Evolutionary conservation across 306 rosid genomes (phyloP).

Genomic region (Prunus armeniaca): DNA sequence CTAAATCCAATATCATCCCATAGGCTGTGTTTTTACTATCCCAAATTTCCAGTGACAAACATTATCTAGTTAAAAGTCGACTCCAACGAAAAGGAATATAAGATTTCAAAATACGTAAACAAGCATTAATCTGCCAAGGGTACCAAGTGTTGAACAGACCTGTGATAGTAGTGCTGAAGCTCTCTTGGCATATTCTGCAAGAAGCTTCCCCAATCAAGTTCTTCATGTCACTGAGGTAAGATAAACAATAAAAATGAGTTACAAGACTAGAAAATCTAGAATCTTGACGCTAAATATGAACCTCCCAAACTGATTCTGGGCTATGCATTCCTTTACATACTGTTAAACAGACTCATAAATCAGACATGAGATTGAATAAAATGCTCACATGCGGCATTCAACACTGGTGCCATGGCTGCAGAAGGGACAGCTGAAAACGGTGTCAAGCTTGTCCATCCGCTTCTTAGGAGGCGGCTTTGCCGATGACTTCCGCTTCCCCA

Average conservation of each 20-base stretch:
- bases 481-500: conserved; percentile 94
- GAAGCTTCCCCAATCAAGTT: conserved; percentile 81
- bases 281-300: not conserved
- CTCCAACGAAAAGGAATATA: not conserved
- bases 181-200: conserved; percentile 83
- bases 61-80: not conserved
- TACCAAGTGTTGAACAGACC: conserved; percentile 31
- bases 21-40: not conserved
- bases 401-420: conserved; percentile 93
- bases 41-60: not conserved
- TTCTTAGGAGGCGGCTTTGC: conserved; percentile 95
- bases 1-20: not conserved
- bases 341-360: not conserved
- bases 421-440: conserved; percentile 96
- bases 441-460: conserved; percentile 94
- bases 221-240: conserved; percentile 76
- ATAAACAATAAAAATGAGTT: conserved; percentile 11
- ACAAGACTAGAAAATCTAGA: not conserved
- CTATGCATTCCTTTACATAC: not conserved
- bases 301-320: not conserved
- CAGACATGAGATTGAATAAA: not conserved
- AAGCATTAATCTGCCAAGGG: too few relatives aligned
- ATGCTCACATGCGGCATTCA: conserved; percentile 83
- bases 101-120: not conserved
- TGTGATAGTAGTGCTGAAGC: conserved; percentile 70